A percentile compares a stretch with the other conserved stretches of the same genome.
phyloP scores from a whole-genome alignment of 805 yeast species.

The Starmerella apis region DNA sequence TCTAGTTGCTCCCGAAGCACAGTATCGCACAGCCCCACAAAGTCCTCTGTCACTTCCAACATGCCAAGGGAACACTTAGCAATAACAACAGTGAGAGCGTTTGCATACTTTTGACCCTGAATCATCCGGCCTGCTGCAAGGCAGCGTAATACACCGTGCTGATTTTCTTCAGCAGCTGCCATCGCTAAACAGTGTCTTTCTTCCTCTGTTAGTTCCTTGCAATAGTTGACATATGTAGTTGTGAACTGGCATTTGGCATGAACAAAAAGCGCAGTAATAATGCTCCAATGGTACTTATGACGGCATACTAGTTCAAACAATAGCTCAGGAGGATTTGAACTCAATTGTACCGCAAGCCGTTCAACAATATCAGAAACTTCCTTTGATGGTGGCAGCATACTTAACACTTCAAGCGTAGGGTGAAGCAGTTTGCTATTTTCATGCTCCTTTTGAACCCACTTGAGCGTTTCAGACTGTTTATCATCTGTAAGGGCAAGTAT shows the following conservation, averaged over 20 bases:
- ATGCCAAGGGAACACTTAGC: neutral
- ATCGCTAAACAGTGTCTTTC: conserved; percentile 11
- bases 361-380: neutral
- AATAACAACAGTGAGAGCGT: conserved; percentile 2
- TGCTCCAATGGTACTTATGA: conserved; percentile 11
- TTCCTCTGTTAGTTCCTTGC: conserved; percentile 6
- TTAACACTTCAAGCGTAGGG: conserved; percentile 8
- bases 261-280: conserved; percentile 19
- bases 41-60: conserved; percentile 7
- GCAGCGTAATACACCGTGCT: conserved; percentile 4
- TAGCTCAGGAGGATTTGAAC: neutral
- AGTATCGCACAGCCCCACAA: conserved; percentile 33
- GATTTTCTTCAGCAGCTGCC: conserved; percentile 9
- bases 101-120: neutral
- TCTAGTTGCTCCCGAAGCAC: conserved; percentile 44
- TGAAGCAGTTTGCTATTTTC: neutral
- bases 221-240: conserved; percentile 12
- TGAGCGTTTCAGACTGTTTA: too few species aligned
- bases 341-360: conserved; percentile 1
- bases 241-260: conserved; percentile 7
- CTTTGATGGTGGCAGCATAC: conserved; percentile 4
- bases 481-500: neutral
- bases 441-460: conserved; percentile 1
- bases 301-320: conserved; percentile 12
- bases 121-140: conserved; percentile 4